Percentiles rank a stretch among this genome's conserved stretches.
Conservation (phyloP, 129 eudicot species). For the Solidago caesia region DNA sequence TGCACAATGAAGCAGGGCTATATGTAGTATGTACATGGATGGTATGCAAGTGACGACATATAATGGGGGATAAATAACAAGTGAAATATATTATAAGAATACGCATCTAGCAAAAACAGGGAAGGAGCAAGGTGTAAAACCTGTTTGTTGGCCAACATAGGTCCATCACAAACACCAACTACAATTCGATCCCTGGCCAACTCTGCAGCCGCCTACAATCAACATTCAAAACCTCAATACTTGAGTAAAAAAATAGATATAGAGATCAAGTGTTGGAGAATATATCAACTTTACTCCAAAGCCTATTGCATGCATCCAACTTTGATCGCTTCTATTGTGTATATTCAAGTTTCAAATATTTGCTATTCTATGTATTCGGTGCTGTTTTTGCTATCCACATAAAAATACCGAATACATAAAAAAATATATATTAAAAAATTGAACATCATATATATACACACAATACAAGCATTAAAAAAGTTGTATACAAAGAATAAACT, state of each 20-base stretch:
- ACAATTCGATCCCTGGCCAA: conserved; percentile 73
- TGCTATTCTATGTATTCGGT: too few relatives aligned
- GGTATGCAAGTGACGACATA: background rate
- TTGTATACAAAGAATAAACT: too few relatives aligned
- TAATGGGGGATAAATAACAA: background rate
- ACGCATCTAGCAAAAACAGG: background rate
- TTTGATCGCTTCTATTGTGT: too few relatives aligned
- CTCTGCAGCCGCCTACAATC: conserved; percentile 69
- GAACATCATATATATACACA: too few relatives aligned
- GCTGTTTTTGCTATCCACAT: too few relatives aligned
- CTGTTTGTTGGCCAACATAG: conserved; percentile 78
- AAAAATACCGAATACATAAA: too few relatives aligned
- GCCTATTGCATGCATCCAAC: too few relatives aligned
- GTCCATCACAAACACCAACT: conserved; percentile 91
- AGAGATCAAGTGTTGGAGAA: too few relatives aligned
- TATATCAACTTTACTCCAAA: too few relatives aligned
- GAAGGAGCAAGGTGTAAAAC: conserved; percentile 29
- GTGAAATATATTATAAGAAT: background rate
- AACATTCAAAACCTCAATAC: conserved; percentile 13
- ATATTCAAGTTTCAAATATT: too few relatives aligned
- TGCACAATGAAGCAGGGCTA: background rate
- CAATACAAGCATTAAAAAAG: too few relatives aligned
- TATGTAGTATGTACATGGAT: background rate
- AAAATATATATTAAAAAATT: background rate
- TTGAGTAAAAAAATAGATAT: too few relatives aligned